Conservation (phyloP, 1,139 yeast genomes). For the Kodamaea anthophila region DNA sequence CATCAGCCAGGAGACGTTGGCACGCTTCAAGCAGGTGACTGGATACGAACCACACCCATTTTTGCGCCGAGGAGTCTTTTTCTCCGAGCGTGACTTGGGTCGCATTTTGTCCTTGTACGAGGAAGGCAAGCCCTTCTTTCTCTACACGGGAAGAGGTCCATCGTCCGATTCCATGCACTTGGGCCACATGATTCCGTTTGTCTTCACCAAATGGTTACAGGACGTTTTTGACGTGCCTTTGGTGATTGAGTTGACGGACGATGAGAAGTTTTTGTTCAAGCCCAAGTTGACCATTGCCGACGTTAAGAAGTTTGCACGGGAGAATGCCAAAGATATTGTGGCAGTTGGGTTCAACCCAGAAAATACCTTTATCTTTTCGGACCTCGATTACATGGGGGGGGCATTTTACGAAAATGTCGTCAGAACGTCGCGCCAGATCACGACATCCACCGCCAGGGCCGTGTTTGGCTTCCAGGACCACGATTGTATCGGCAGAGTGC, state of each 20-base stretch:
- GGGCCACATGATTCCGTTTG: constrained; percentile 95
- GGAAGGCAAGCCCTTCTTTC: constrained; percentile 89
- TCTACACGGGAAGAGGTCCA: constrained; percentile 98
- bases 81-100: constrained; percentile 83
- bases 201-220: constrained; percentile 96
- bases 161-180: constrained; percentile 91
- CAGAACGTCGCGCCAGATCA: constrained; percentile 89
- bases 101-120: constrained; percentile 83
- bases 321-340: constrained; percentile 89
- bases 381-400: constrained; percentile 87
- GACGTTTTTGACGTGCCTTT: constrained; percentile 97
- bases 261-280: constrained; percentile 93
- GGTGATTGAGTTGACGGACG: constrained; percentile 93
- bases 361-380: constrained; percentile 92
- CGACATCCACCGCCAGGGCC: constrained; percentile 91
- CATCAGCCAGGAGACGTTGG: constrained; percentile 65
- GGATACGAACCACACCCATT: constrained; percentile 93
- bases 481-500: constrained; percentile 90
- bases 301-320: constrained; percentile 69
- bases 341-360: constrained; percentile 93
- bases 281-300: constrained; percentile 84
- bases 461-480: constrained; percentile 97
- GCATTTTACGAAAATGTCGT: constrained; percentile 93
- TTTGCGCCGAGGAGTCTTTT: constrained; percentile 85
- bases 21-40: constrained; percentile 71